phyloP scores from a whole-genome alignment of 352 stramenopile species.

The Phytophthora sojae region DNA sequence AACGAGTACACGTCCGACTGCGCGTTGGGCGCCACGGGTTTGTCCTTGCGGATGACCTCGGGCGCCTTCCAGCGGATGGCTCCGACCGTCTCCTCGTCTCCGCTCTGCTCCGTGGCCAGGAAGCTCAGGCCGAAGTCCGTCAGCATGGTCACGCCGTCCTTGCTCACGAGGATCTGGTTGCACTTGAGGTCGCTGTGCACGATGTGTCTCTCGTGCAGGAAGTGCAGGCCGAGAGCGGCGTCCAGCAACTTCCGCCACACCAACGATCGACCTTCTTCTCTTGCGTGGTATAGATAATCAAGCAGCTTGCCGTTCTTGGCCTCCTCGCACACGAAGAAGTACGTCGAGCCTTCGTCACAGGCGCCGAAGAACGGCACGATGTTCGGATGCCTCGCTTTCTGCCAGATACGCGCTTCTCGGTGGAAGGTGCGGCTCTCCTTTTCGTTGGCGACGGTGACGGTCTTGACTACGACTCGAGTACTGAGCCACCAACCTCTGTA shows the following conservation, averaged over 20 bases:
- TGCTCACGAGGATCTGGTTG: conserved; percentile 21
- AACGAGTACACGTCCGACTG: neutral
- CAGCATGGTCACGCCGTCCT: conserved; percentile 19
- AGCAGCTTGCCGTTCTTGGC: no score
- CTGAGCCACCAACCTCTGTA: no score
- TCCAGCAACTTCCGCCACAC: conserved; percentile 23
- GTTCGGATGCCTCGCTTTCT: no score
- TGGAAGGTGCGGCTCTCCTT: no score
- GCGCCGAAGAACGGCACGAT: no score
- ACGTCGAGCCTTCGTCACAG: no score
- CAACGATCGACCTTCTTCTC: neutral
- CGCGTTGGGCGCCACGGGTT: neutral
- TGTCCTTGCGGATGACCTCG: conserved; percentile 5
- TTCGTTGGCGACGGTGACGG: no score
- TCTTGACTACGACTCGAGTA: no score
- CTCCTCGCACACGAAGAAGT: no score
- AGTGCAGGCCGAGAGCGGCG: conserved; percentile 11
- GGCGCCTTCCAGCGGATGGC: conserved; percentile 20
- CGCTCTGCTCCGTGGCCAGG: neutral
- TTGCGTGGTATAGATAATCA: no score
- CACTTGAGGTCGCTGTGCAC: conserved; percentile 24
- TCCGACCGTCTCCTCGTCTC: conserved; percentile 16
- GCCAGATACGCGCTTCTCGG: no score
- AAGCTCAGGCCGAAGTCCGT: conserved; percentile 26
- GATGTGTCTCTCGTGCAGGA: conserved; percentile 17